Base-by-base conservation (phyloP, 495 filamentous ascomycete genomes). In the Pseudevernia furfuracea region DNA sequence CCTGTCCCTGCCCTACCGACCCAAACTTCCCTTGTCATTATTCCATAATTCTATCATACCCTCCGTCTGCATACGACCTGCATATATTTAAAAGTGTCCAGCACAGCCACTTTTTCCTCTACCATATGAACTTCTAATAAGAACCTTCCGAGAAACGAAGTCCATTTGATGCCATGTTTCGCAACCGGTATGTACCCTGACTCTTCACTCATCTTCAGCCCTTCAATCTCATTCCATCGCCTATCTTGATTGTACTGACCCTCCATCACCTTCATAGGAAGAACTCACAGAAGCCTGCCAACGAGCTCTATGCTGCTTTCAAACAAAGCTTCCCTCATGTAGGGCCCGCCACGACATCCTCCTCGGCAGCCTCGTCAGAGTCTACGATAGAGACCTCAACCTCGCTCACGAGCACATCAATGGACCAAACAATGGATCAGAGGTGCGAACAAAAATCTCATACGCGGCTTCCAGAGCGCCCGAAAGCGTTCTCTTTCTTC, bases 271-370 rank as follows among this genome's bases (percentile, higher is more conserved):
- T 46, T 30, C 55, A 28, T 60, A 95, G 90, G 69, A 89, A 85
- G 69, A 92, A 85, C 70, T 85, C 89, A 53, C 91, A 92, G 75
- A 96, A 96, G 79, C 92, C 92, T 48, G 85, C 82, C 70, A 86
- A 90, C 69, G 90, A 92, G 66, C 82, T 96, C 68, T 86, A 92
- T 78, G 86, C 82, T 72, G 85, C 83, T 76, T 96, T 96, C 79
- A 88, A 88, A 71, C 85, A 88, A 64, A 84, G 80, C 62, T 96
- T 93, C 69, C 84, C 89, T 61, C 82, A 90, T 71, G 78, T 91
- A 49, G 77, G 68, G n/a, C 69, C 70, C 41, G 69, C 74, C 43
- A 72, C 73, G 12, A 55, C 43, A 28, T 41, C 74, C 21, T 66
- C 73, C 12, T 67, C 69, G 19, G 58, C 75, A 17, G 72, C 71